Conservation (phyloP, 352 stramenopile genomes). For the Globisporangium yorkense region DNA sequence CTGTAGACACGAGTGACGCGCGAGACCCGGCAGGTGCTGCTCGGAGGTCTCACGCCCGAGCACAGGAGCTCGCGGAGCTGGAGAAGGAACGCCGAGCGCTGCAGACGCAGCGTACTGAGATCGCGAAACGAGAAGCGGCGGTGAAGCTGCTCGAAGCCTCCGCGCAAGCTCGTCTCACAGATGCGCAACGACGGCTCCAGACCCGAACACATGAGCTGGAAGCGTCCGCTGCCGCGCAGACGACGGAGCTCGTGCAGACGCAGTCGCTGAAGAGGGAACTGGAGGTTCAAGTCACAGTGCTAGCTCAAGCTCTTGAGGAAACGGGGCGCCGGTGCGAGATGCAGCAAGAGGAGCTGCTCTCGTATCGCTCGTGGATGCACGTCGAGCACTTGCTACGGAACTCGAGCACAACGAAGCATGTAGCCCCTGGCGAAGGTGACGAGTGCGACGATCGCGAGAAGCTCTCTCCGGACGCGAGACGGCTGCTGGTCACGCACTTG, state of each 20-base stretch:
- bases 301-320: not conserved
- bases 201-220: conserved; percentile 1
- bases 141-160: conserved; percentile 8
- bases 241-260: not conserved
- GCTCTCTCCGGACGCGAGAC: conserved; percentile 12
- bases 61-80: not conserved
- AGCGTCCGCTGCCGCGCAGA: not conserved
- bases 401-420: not conserved
- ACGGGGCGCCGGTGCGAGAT: conserved; percentile 4
- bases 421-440: not conserved
- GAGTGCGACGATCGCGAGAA: not conserved
- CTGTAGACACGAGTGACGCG: not conserved
- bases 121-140: conserved; percentile 1
- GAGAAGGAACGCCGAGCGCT: not conserved
- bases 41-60: not conserved
- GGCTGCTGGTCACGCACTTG: conserved; percentile 32
- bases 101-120: not conserved
- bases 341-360: conserved; percentile 10
- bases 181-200: conserved; percentile 1
- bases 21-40: conserved; percentile 1
- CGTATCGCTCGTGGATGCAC: conserved; percentile 4
- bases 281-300: not conserved
- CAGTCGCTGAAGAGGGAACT: not conserved
- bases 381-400: not conserved
- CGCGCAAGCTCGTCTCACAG: not conserved